These are phyloP conservation scores for Arabidopsis suecica DNA, from an alignment of 345 rosid genomes.

Conservation along the genomic window DNA sequence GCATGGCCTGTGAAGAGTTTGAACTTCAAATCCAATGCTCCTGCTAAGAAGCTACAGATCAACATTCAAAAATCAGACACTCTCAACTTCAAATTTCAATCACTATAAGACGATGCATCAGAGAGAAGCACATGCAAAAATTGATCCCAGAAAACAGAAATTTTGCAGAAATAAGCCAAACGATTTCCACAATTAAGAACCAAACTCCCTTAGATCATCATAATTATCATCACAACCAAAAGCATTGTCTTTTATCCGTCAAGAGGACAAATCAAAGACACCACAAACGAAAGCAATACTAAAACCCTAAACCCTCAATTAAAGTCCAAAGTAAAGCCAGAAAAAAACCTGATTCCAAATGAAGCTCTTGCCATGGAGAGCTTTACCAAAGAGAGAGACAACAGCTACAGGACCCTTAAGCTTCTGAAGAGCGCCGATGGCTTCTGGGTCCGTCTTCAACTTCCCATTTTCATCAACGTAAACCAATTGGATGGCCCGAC, in stretches of 20 bases:
- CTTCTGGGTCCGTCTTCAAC: conserved; percentile 52
- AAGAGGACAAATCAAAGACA: not conserved
- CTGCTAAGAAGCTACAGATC: conserved; percentile 47
- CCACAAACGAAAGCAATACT: not conserved
- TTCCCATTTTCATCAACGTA: conserved; percentile 52
- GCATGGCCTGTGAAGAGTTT: conserved; percentile 45
- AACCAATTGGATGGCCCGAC: conserved; percentile 48
- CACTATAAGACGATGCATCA: conserved; percentile 7
- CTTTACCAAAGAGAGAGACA: conserved; percentile 50
- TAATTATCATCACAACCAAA: conserved; percentile 4
- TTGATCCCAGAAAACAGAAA: not conserved
- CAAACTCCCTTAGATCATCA: conserved; percentile 4
- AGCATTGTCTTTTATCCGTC: not conserved
- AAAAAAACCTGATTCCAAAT: conserved; percentile 49
- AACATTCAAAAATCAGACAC: conserved; percentile 28
- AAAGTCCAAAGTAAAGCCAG: not conserved
- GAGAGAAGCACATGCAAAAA: conserved; percentile 10
- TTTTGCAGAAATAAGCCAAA: not conserved
- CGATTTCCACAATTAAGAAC: not conserved
- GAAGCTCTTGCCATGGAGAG: conserved; percentile 48
- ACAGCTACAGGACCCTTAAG: conserved; percentile 51
- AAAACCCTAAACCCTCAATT: conserved; percentile 28
- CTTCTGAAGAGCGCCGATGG: conserved; percentile 49
- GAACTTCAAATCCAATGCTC: conserved; percentile 52
- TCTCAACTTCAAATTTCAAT: conserved; percentile 5